Conservation (phyloP, 2,329 filamentous ascomycete species). For the Alternaria rosae region DNA sequence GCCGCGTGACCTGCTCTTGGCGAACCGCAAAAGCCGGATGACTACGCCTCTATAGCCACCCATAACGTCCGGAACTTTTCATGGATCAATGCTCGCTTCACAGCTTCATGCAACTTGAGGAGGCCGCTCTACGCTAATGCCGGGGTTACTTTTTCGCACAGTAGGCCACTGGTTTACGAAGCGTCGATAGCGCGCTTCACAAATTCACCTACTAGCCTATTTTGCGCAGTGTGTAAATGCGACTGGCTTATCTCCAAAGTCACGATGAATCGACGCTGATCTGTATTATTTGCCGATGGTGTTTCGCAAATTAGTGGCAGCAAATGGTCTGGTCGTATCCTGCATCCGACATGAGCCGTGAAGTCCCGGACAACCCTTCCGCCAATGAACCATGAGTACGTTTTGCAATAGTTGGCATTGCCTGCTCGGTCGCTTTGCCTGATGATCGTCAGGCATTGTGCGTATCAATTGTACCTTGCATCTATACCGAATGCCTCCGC, state of each 20-base stretch:
- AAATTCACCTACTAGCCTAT: neutral
- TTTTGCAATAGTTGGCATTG: neutral
- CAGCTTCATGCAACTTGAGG: neutral
- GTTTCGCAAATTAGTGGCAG: slow-evolving; percentile 5
- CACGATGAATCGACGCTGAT: neutral
- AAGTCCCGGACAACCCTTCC: slow-evolving; percentile 6
- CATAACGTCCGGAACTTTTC: slow-evolving; percentile 6
- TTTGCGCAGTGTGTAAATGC: neutral
- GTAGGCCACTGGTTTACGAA: slow-evolving; percentile 7
- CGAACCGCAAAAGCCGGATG: neutral
- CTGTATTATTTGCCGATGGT: neutral
- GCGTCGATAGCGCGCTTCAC: slow-evolving; percentile 1
- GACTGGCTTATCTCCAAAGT: neutral
- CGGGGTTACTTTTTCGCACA: neutral
- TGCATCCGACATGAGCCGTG: slow-evolving; percentile 5
- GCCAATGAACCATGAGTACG: slow-evolving; percentile 2
- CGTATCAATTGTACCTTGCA: slow-evolving; percentile 13
- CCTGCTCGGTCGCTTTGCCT: slow-evolving; percentile 1
- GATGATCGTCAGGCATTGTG: slow-evolving; percentile 13
- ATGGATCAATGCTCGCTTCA: neutral
- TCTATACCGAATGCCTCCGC: slow-evolving; percentile 10
- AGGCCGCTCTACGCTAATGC: slow-evolving; percentile 5
- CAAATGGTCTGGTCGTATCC: neutral
- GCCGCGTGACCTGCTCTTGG: neutral
- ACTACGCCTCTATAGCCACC: neutral